These are phyloP conservation scores for Clitopilus passeckerianus DNA, from an alignment of 768 basidiomycete species.

Conservation along the genomic window DNA sequence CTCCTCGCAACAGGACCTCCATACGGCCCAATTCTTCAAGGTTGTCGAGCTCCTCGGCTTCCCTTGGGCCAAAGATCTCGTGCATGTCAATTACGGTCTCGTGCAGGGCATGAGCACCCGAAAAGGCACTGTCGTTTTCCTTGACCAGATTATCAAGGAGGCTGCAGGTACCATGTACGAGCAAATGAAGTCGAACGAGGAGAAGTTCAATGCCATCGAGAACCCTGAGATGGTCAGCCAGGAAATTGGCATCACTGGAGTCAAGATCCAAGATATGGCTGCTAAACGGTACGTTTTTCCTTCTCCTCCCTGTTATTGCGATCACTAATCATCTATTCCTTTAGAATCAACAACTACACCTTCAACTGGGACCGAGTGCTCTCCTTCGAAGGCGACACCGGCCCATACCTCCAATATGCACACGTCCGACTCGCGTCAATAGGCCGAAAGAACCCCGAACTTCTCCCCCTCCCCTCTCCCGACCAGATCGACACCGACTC, in stretches of 20 bases:
- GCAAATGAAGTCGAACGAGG: conserved; percentile 93
- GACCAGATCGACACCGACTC: conserved; percentile 62
- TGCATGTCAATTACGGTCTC: conserved; percentile 89
- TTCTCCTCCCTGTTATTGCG: neutral
- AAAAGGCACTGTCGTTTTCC: conserved; percentile 91
- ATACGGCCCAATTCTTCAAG: conserved; percentile 91
- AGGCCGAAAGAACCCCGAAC: conserved; percentile 85
- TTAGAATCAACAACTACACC: conserved; percentile 90
- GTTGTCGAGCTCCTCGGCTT: conserved; percentile 86
- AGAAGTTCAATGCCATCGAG: conserved; percentile 84
- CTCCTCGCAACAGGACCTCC: conserved; percentile 81
- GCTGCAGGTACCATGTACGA: conserved; percentile 90
- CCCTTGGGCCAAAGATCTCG: conserved; percentile 76
- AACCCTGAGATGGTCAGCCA: conserved; percentile 75
- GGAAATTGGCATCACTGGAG: conserved; percentile 90
- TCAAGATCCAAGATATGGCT: conserved; percentile 98
- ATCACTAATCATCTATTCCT: neutral
- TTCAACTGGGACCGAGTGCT: conserved; percentile 95
- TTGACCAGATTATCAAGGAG: conserved; percentile 89
- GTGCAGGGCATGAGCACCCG: conserved; percentile 95
- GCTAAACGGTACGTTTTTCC: conserved; percentile 68
- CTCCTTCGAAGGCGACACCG: conserved; percentile 94
- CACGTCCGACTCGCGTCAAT: conserved; percentile 92
- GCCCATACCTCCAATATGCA: conserved; percentile 94
- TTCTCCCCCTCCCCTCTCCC: conserved; percentile 69